Evolutionary conservation across 225 moss, liverwort and hornwort species (phyloP).

Genomic region (Sphagnum contortum): DNA sequence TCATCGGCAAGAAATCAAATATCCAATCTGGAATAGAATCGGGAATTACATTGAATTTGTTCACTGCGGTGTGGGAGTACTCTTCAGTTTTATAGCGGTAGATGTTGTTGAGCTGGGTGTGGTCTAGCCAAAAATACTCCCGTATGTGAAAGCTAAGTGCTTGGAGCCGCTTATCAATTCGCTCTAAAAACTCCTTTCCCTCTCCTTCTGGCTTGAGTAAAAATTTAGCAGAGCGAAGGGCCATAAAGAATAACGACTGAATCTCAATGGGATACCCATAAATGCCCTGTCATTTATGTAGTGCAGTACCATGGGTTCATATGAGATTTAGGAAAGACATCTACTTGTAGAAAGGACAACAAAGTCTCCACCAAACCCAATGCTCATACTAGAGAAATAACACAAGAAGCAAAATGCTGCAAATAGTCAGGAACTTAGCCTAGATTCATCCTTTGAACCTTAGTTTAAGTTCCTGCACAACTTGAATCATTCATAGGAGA

Average conservation of each 20-base stretch:
- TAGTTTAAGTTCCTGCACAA: too few relatives aligned
- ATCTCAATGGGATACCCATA: conserved; percentile 50
- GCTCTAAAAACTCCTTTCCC: conserved; percentile 43
- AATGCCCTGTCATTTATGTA: conserved; percentile 26
- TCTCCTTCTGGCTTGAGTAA: conserved; percentile 41
- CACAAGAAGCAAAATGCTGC: too few relatives aligned
- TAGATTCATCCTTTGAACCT: too few relatives aligned
- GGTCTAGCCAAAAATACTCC: conserved; percentile 51
- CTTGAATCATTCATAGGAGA: too few relatives aligned
- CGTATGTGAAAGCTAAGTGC: conserved; percentile 50
- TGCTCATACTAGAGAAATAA: too few relatives aligned
- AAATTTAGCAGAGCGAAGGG: conserved; percentile 28
- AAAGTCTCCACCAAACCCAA: too few relatives aligned
- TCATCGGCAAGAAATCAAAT: conserved; percentile 50
- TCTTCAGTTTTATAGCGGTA: conserved; percentile 50
- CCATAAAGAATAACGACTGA: conserved; percentile 48
- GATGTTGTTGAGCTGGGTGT: conserved; percentile 37
- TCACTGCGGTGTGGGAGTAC: conserved; percentile 48
- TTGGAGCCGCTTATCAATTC: conserved; percentile 41
- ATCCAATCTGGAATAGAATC: conserved; percentile 49
- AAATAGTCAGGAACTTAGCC: too few relatives aligned
- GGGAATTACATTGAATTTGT: conserved; percentile 51
- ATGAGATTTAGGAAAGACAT: too few relatives aligned
- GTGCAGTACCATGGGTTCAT: neutral
- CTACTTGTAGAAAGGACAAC: too few relatives aligned